Evolutionary conservation across 208 protist genomes (phyloP), one percentile per base, ranked within the genome.

Genomic region (Crithidia bombi): DNA sequence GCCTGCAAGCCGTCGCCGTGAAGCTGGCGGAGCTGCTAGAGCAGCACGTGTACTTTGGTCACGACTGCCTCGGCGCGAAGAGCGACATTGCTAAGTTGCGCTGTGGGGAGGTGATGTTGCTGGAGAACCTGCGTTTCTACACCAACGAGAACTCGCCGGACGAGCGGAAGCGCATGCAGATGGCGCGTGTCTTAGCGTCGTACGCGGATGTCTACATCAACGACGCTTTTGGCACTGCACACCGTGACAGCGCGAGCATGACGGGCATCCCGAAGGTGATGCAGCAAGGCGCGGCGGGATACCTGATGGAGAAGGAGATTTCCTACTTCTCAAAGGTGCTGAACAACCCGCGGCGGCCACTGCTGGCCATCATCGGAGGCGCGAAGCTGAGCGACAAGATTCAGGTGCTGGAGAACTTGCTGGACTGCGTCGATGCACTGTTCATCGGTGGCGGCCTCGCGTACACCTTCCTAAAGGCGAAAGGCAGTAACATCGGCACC

Each of bases 101-200:
- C 11, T 81, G 62, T 54, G 97, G 98, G 25, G 89, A 92, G 9
- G 85, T 99, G 23, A 93, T 99, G 80, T 83, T 99, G 4, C 88
- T 99, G 9, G 99, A 99, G 87, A 99, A 99, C 81, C 73, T 99
- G 14, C 95, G 99, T 65, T 99, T 99, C 91, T 98, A 99, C 87
- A 30, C 85, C 28, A 98, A 99, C 75, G 98, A 99, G 75, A 92
- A 98, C 78, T 97, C 97, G 21, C 85, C 89, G 49, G 87, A 95
- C 32, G 75, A 94, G 49, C 73, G 66, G 21, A 83, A 92, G 26
- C 90, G 92, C 23, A 83, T 93, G 19, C 83, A 82, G 38, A 95
- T 96, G 89, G 87, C 83, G 10, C 81, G 85, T 14, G 91, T 97
- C 28, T 86, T 99, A 7, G 91, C 90, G 10, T 87, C 82, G 1